phyloP scores from a whole-genome alignment of 495 filamentous ascomycete species.

The Umbilicaria muhlenbergii region DNA sequence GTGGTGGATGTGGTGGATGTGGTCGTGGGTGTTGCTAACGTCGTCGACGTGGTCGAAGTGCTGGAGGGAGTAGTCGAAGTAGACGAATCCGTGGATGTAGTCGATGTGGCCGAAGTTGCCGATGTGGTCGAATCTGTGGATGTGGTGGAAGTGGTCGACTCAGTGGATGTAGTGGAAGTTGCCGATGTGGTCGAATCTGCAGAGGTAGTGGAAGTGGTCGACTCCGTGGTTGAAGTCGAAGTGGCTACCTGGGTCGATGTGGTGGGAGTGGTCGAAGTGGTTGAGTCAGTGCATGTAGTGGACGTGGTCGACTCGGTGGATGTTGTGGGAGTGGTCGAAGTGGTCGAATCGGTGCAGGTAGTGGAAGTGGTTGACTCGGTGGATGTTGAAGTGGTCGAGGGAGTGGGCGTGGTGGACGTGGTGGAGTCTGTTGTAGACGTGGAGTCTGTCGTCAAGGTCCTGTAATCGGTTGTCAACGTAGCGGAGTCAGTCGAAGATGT shows the following conservation, averaged over 20 bases:
- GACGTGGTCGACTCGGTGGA: background rate
- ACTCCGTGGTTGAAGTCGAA: background rate
- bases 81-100: background rate
- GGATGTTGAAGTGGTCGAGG: conserved; percentile 1
- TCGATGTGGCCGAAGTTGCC: background rate
- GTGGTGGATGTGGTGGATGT: conserved; percentile 6
- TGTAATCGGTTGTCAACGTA: too few species aligned
- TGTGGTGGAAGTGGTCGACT: background rate
- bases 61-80: background rate
- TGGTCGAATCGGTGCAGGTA: background rate
- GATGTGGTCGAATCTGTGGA: background rate
- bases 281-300: conserved; percentile 1
- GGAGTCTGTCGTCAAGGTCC: too few species aligned
- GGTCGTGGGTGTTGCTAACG: background rate
- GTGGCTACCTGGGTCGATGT: background rate
- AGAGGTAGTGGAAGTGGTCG: background rate
- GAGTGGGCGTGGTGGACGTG: conserved; percentile 7
- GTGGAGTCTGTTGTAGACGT: background rate
- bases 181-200: background rate
- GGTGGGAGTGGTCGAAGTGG: background rate
- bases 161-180: conserved; percentile 6
- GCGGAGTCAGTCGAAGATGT: too few species aligned
- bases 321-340: background rate
- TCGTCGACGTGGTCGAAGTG: background rate
- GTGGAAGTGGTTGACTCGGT: background rate